These are phyloP conservation scores for Orbilia brochopaga DNA, from an alignment of 2,329 filamentous ascomycete genomes.

Conservation along the genomic window DNA sequence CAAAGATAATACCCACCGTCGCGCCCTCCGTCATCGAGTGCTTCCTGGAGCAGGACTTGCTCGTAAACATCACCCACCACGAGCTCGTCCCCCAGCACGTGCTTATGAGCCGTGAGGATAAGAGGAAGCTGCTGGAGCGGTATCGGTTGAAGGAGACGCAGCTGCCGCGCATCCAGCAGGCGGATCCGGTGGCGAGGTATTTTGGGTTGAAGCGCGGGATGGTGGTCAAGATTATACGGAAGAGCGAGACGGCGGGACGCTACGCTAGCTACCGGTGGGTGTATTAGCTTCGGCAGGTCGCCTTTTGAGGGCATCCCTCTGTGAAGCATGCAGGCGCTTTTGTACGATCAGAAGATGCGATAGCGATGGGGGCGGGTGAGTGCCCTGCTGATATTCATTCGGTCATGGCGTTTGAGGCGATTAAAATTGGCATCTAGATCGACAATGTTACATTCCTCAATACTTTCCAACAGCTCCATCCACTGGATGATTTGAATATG, in stretches of 20 bases:
- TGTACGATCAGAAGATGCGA: slow-evolving; percentile 42
- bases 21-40: slow-evolving; percentile 84
- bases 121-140: slow-evolving; percentile 79
- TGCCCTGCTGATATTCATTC: background rate
- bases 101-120: slow-evolving; percentile 87
- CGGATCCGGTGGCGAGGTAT: slow-evolving; percentile 91
- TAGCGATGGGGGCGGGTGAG: background rate
- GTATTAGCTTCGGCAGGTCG: slow-evolving; percentile 33
- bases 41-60: slow-evolving; percentile 91
- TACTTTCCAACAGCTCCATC: too few species aligned
- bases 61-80: slow-evolving; percentile 98
- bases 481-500: too few species aligned
- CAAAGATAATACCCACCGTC: slow-evolving; percentile 82
- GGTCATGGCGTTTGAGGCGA: slow-evolving; percentile 45
- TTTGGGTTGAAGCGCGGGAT: slow-evolving; percentile 87
- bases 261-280: slow-evolving; percentile 92
- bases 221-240: slow-evolving; percentile 97
- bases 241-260: slow-evolving; percentile 90
- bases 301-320: background rate
- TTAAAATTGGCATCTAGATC: slow-evolving; percentile 36
- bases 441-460: slow-evolving; percentile 11
- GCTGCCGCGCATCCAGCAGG: slow-evolving; percentile 85
- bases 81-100: slow-evolving; percentile 95
- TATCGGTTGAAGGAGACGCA: slow-evolving; percentile 98
- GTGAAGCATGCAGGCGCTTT: background rate